Percentiles rank a stretch among this genome's conserved stretches.
phyloP scores from a whole-genome alignment of 2,329 filamentous ascomycete genomes.

The Coleophoma eucalyptorum region DNA sequence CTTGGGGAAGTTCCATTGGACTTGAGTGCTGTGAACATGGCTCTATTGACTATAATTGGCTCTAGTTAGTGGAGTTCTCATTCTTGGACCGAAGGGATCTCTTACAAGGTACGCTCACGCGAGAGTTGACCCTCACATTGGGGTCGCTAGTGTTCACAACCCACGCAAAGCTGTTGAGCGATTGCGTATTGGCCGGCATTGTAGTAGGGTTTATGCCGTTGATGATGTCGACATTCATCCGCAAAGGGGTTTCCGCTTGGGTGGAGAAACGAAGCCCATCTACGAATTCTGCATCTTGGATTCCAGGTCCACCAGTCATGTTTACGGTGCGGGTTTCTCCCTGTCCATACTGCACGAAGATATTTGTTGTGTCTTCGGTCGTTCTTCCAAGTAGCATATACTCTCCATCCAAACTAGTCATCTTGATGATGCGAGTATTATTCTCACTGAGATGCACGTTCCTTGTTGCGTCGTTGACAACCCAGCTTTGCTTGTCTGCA shows the following conservation, averaged over 20 bases:
- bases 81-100: not conserved
- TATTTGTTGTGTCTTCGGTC: constrained; percentile 18
- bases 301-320: constrained; percentile 16
- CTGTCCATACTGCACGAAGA: constrained; percentile 27
- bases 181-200: constrained; percentile 1
- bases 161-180: constrained; percentile 9
- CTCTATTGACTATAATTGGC: constrained; percentile 10
- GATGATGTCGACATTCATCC: constrained; percentile 6
- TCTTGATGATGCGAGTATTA: constrained; percentile 25
- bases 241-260: not conserved
- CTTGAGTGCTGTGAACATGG: constrained; percentile 12
- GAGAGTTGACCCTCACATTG: constrained; percentile 1
- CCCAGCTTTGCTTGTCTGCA: constrained; percentile 28
- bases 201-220: constrained; percentile 7
- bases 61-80: too few relatives aligned
- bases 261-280: constrained; percentile 21
- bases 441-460: constrained; percentile 24
- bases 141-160: constrained; percentile 5
- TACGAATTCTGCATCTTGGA: constrained; percentile 22
- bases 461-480: constrained; percentile 24
- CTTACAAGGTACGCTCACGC: constrained; percentile 11
- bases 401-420: constrained; percentile 26
- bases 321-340: constrained; percentile 23
- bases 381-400: constrained; percentile 25
- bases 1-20: constrained; percentile 9